Base-by-base conservation (phyloP, 495 filamentous ascomycete species). In the Hyaloscypha bicolor region DNA sequence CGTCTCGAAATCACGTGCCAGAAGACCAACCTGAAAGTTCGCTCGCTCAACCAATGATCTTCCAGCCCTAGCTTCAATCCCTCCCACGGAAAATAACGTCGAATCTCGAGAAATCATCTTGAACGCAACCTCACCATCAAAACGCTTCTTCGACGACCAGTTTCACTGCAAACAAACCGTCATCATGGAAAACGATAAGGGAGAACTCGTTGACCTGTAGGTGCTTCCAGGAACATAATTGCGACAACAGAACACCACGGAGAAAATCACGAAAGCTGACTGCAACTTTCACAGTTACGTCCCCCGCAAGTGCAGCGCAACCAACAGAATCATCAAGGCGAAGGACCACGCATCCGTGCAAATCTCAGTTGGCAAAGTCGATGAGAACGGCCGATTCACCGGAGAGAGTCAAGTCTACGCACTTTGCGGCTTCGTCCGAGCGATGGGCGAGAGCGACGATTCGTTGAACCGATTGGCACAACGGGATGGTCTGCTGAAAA, bases 121-220 rank as follows among this genome's bases (percentile, higher is more conserved):
- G 21, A 37, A 32, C 55, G 70, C 59, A 63, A 70, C 62, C 25
- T 48, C 51, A 61, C 66, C 30, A 66, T 64, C 53, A 63, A 55
- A 71, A 64, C 67, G 59, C 70, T 53, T 60, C 31, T 59, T 53
- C 64, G 66, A 69, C 66, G 25, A 68, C 55, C 63, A 65, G 62
- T 29, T 59, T 70, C 66, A 55, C 65, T 39, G 77, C 77, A 75
- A 77, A 76, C 77, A 76, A 79, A 68, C 79, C 80, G 81, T 78
- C 79, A 88, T 83, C 78, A 96, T 96, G 93, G 93, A 96, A 84
- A 96, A 96, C 90, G 93, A 96, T 83, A 92, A 92, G 84, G 94
- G 95, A 87, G 93, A 97, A 79, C 92, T 97, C 83, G 95, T 98
- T 82, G 95, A 99, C 85, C 92, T 99, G 93, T 97, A 88, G 77